These are phyloP conservation scores for Agaricus subrufescens DNA, from an alignment of 768 basidiomycete species.

Conservation along the genomic window DNA sequence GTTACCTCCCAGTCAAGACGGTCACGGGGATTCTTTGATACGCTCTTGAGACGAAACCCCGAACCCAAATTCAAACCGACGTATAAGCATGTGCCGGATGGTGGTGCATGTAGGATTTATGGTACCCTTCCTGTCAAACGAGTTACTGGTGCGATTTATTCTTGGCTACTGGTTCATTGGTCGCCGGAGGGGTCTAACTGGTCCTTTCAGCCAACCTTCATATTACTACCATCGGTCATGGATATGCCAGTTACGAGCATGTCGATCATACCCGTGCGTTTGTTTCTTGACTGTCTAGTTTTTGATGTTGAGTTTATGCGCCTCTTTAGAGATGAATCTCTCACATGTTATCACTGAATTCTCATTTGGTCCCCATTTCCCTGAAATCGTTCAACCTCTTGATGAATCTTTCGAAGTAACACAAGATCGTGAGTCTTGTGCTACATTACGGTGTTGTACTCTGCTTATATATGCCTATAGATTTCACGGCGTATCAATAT, in stretches of 20 bases:
- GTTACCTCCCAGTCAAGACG: constrained; percentile 68
- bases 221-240: constrained; percentile 92
- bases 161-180: background rate
- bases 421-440: constrained; percentile 50
- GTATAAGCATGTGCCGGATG: constrained; percentile 63
- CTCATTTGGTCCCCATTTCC: constrained; percentile 95
- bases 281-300: background rate
- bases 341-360: constrained; percentile 96
- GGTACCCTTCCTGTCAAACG: constrained; percentile 83
- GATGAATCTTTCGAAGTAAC: constrained; percentile 85
- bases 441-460: background rate
- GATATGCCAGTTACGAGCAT: constrained; percentile 83
- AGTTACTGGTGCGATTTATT: constrained; percentile 62
- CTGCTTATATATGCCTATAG: constrained; percentile 19
- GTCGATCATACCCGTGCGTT: constrained; percentile 77
- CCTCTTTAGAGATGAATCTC: constrained; percentile 47
- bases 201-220: constrained; percentile 72
- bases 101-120: constrained; percentile 79
- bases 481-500: constrained; percentile 90
- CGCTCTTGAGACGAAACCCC: constrained; percentile 37
- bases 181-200: background rate
- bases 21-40: constrained; percentile 69
- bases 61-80: constrained; percentile 60
- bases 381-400: constrained; percentile 90
- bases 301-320: background rate